phyloP scores from a whole-genome alignment of 352 stramenopile genomes.

The Phytophthora quininea region DNA sequence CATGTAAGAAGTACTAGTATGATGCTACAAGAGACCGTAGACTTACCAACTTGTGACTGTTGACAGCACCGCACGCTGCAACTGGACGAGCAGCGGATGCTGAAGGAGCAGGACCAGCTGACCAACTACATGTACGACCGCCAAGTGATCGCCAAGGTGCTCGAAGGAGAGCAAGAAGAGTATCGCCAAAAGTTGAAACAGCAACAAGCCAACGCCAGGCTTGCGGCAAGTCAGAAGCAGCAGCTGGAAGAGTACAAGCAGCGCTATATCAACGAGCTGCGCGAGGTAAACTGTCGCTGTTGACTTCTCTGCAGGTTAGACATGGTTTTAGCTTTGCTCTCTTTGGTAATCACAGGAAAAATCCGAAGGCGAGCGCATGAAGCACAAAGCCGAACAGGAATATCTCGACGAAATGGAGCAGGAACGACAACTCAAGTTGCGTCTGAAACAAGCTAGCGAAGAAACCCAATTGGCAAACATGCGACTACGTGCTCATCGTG shows the following conservation, averaged over 20 bases:
- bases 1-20: conserved; percentile 39
- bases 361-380: conserved; percentile 65
- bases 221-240: conserved; percentile 68
- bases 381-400: conserved; percentile 65
- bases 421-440: conserved; percentile 47
- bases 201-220: conserved; percentile 51
- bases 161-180: conserved; percentile 62
- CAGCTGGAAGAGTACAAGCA: conserved; percentile 89
- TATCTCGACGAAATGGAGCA: conserved; percentile 59
- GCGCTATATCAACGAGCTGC: conserved; percentile 74
- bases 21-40: not conserved
- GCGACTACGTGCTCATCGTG: conserved; percentile 61
- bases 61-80: conserved; percentile 80
- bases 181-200: conserved; percentile 44
- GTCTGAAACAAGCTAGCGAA: conserved; percentile 56
- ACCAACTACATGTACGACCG: conserved; percentile 59
- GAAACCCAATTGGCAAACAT: conserved; percentile 76
- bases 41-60: not conserved
- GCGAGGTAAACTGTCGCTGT: conserved; percentile 42
- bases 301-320: conserved; percentile 3
- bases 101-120: conserved; percentile 70
- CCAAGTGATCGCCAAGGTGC: conserved; percentile 54
- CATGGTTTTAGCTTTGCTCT: conserved; percentile 3
- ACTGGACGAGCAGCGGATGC: conserved; percentile 65
- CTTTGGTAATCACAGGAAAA: conserved; percentile 51